Base-by-base conservation (phyloP, 257 asterid species). In the Solanum chmielewskii region DNA sequence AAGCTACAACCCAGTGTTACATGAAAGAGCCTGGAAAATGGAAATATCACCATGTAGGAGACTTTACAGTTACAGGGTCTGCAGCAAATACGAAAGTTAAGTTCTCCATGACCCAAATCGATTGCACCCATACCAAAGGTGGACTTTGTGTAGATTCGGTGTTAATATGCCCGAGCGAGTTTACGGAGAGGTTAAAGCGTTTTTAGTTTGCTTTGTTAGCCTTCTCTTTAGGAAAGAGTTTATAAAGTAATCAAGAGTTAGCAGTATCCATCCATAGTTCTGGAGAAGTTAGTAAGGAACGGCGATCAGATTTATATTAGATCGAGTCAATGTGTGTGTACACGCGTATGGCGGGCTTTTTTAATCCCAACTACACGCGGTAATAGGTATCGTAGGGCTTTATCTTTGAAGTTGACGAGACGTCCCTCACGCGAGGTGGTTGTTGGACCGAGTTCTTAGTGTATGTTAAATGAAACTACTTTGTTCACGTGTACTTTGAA, bases 111-210 rank as follows among this genome's bases (percentile, higher is more conserved):
- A 95, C 97, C 7, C 99, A 96, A 82, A 96, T 96, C 52, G 99
- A 96, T 86, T 96, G 99, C 91, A 96, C 99, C 7, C 99, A 96
- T 88, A 92, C 97, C 0, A 95, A 95, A 91, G 99, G 99, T 69
- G 99, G 99, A 2, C 95, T 96, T 35, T 96, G 97, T 91, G 96
- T 95, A 73, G 99, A 95, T 91, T 93, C 98, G 20, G 98, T 94
- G 27, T 35, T 89, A 27, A 90, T 96, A 87, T 93, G 84, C 90
- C 99, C 98, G 23, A 75, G 92, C 8, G 98, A 90, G 86, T 87
- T 89, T 47, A 88, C 84, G 75, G 95, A 90, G 93, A 91, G 94
- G 94, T 91, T 95, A 35, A 92, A 89, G 93, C 93, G 31, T 66
- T 84, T 85, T 44, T 84, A 84, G 31, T 84, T 69, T 68, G 87